Evolutionary conservation across 345 rosid species (phyloP).

Genomic region (Triadica sebifera): DNA sequence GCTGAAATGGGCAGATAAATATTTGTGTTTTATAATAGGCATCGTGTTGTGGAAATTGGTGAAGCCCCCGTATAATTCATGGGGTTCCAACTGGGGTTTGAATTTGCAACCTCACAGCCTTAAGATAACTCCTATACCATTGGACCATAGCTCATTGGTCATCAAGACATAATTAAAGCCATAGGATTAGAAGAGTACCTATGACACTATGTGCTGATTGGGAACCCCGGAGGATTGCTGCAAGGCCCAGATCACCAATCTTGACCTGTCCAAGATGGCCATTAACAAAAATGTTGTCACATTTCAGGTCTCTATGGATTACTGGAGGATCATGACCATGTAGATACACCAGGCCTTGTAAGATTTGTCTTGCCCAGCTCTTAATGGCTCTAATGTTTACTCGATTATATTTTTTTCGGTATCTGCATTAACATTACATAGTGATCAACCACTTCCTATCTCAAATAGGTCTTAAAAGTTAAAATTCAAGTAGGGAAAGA

Average conservation of each 20-base stretch:
- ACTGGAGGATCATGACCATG: constrained; percentile 37
- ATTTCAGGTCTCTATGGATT: constrained; percentile 34
- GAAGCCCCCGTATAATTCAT: too few relatives aligned
- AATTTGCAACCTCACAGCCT: too few relatives aligned
- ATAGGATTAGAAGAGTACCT: constrained; percentile 14
- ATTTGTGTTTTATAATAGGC: background rate
- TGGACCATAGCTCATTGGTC: too few relatives aligned
- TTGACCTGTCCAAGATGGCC: constrained; percentile 40
- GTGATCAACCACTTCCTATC: background rate
- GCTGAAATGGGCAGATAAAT: background rate
- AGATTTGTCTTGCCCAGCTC: constrained; percentile 33
- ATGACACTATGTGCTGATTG: constrained; percentile 34
- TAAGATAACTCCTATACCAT: too few relatives aligned
- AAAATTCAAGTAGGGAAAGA: background rate
- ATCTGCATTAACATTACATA: constrained; percentile 6
- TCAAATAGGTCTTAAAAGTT: background rate
- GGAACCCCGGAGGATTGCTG: constrained; percentile 26
- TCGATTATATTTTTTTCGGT: constrained; percentile 22
- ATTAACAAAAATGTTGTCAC: constrained; percentile 37
- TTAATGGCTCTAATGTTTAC: constrained; percentile 28
- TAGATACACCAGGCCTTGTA: constrained; percentile 29
- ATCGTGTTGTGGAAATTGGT: too few relatives aligned
- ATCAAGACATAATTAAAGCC: too few relatives aligned
- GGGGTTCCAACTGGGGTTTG: too few relatives aligned
- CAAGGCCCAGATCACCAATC: constrained; percentile 39